Conservation (phyloP, 2,329 filamentous ascomycete species). For the Exophiala spinifera region DNA sequence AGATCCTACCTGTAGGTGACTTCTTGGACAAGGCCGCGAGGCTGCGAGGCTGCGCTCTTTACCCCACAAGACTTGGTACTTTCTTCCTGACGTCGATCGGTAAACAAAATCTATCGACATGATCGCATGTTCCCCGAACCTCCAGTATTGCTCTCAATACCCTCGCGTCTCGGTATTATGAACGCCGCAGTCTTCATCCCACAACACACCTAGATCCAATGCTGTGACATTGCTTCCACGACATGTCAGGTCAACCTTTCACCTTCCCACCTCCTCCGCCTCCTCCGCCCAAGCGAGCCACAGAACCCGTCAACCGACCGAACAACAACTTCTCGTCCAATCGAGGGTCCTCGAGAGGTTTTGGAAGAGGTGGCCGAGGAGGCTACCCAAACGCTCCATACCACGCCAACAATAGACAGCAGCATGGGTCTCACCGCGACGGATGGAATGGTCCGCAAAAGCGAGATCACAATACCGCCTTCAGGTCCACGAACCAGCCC, state of each 20-base stretch:
- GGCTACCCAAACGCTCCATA: neutral
- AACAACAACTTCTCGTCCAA: constrained; percentile 11
- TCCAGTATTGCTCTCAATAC: neutral
- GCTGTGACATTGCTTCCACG: neutral
- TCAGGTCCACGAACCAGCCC: constrained; percentile 17
- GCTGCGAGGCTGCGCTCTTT: neutral
- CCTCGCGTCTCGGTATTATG: neutral
- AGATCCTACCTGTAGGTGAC: neutral
- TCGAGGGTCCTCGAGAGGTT: constrained; percentile 17
- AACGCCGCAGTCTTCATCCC: neutral
- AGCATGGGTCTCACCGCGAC: constrained; percentile 3
- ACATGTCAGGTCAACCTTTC: constrained; percentile 38
- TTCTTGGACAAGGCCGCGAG: too few species aligned
- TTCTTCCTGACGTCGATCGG: neutral
- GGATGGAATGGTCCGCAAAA: constrained; percentile 21
- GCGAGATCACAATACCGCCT: constrained; percentile 28
- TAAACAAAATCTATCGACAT: neutral
- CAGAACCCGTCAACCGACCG: constrained; percentile 6
- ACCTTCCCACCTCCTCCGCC: constrained; percentile 48
- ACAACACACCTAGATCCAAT: neutral
- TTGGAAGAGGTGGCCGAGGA: constrained; percentile 14
- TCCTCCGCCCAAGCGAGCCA: constrained; percentile 34
- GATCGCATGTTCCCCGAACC: neutral
- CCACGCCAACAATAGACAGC: neutral
- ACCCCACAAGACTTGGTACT: neutral